Conservation (phyloP, 805 yeast species). For the Pichia californica region DNA sequence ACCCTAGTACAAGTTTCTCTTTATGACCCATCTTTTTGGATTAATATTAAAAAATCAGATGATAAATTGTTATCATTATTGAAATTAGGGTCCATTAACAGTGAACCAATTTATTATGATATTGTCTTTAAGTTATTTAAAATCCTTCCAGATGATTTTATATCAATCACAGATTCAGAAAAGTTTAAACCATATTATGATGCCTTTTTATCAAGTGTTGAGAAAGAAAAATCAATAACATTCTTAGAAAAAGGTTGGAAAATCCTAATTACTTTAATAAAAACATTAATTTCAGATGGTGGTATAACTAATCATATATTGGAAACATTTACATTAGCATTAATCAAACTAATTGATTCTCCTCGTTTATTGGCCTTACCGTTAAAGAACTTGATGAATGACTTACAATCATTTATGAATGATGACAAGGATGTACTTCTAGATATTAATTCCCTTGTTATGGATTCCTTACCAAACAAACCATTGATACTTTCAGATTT, state of each 20-base stretch:
- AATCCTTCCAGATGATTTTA: slow-evolving; percentile 19
- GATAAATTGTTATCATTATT: slow-evolving; percentile 42
- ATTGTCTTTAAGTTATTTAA: slow-evolving; percentile 14
- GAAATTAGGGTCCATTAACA: slow-evolving; percentile 46
- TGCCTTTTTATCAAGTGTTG: slow-evolving; percentile 18
- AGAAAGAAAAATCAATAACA: slow-evolving; percentile 18
- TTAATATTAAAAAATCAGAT: slow-evolving; percentile 39
- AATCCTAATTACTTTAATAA: slow-evolving; percentile 17
- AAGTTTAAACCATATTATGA: slow-evolving; percentile 10
- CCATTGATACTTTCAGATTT: slow-evolving; percentile 14
- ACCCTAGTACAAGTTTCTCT: slow-evolving; percentile 38
- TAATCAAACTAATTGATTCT: slow-evolving; percentile 17
- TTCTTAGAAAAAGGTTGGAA: slow-evolving; percentile 26
- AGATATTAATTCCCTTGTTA: slow-evolving; percentile 19
- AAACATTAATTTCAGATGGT: slow-evolving; percentile 5
- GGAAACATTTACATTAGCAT: slow-evolving; percentile 9
- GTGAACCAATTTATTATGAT: slow-evolving; percentile 44
- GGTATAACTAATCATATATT: slow-evolving; percentile 4
- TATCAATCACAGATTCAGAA: slow-evolving; percentile 8
- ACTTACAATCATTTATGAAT: slow-evolving; percentile 12
- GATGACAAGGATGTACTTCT: slow-evolving; percentile 17
- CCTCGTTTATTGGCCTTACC: slow-evolving; percentile 12
- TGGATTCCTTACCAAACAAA: slow-evolving; percentile 21
- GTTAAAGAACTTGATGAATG: slow-evolving; percentile 9
- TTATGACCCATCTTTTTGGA: slow-evolving; percentile 49